These are phyloP conservation scores for Lonicera japonica DNA, from an alignment of 129 eudicot genomes.

Conservation along the genomic window DNA sequence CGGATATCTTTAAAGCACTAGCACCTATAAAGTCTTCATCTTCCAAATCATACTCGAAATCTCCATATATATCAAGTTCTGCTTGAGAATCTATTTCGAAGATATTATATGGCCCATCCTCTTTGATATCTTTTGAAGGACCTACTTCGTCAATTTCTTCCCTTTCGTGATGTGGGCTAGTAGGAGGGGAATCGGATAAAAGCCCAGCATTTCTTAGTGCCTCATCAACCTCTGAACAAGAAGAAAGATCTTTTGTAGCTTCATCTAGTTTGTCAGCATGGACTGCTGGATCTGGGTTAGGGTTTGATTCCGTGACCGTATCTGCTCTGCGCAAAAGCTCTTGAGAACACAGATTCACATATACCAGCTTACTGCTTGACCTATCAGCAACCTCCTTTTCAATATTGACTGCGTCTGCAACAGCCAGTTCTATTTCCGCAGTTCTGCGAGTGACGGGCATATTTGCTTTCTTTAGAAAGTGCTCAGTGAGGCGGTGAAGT, in stretches of 20 bases:
- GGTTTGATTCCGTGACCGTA: conserved; percentile 25
- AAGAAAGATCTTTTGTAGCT: conserved; percentile 19
- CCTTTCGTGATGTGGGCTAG: conserved; percentile 39
- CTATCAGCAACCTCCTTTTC: conserved; percentile 75
- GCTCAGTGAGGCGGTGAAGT: conserved; percentile 84
- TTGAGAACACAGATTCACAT: conserved; percentile 78
- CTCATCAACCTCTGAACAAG: conserved; percentile 47
- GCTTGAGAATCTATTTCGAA: conserved; percentile 72
- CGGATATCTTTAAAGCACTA: conserved; percentile 34
- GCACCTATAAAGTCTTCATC: conserved; percentile 73
- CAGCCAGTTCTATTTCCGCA: conserved; percentile 88
- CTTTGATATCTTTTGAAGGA: conserved; percentile 10
- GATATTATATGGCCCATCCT: conserved; percentile 62
- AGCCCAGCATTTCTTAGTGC: conserved; percentile 84
- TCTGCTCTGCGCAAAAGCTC: conserved; percentile 53
- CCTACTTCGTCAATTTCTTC: conserved; percentile 22
- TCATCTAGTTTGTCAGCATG: conserved; percentile 24
- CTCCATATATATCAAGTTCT: conserved; percentile 91
- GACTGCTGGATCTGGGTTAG: conserved; percentile 23
- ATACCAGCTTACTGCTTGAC: conserved; percentile 83
- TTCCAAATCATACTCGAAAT: conserved; percentile 84
- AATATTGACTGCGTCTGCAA: conserved; percentile 83
- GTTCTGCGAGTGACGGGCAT: conserved; percentile 45
- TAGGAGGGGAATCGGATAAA: conserved; percentile 82
- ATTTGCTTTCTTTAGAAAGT: conserved; percentile 73